phyloP scores from a whole-genome alignment of 2,329 filamentous ascomycete species.

The Juglanconis oblonga region DNA sequence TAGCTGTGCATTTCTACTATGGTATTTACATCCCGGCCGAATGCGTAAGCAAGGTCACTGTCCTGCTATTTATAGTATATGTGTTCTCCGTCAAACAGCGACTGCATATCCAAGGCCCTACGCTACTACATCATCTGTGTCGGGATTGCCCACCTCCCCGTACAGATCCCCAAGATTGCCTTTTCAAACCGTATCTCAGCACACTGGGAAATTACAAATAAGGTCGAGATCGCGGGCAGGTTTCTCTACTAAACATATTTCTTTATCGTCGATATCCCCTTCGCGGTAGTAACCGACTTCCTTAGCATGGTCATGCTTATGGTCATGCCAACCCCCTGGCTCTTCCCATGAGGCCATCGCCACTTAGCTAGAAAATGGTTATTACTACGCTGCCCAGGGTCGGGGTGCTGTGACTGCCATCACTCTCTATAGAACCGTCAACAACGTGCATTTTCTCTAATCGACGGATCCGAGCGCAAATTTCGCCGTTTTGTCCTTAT shows the following conservation, averaged over 20 bases:
- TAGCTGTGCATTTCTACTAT: slow-evolving; percentile 19
- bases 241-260: slow-evolving; percentile 31
- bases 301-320: slow-evolving; percentile 34
- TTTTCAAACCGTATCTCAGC: slow-evolving; percentile 23
- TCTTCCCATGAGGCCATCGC: slow-evolving; percentile 25
- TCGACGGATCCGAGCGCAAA: slow-evolving; percentile 25
- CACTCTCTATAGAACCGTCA: slow-evolving; percentile 27
- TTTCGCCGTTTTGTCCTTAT: slow-evolving; percentile 20
- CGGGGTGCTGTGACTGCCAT: slow-evolving; percentile 26
- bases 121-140: slow-evolving; percentile 20
- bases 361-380: slow-evolving; percentile 29
- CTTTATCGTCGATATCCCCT: slow-evolving; percentile 30
- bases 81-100: slow-evolving; percentile 22
- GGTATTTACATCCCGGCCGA: slow-evolving; percentile 22
- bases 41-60: slow-evolving; percentile 24
- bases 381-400: slow-evolving; percentile 29
- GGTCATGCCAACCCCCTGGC: slow-evolving; percentile 29
- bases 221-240: slow-evolving; percentile 9
- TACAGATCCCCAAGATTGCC: slow-evolving; percentile 18
- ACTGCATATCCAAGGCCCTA: slow-evolving; percentile 15
- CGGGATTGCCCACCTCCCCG: slow-evolving; percentile 15
- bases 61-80: slow-evolving; percentile 25
- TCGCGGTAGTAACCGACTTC: slow-evolving; percentile 32
- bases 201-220: slow-evolving; percentile 22
- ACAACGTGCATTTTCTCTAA: slow-evolving; percentile 22